phyloP scores from a whole-genome alignment of 1,284 basidiomycete genomes.

The Ceratobasidium sp. region DNA sequence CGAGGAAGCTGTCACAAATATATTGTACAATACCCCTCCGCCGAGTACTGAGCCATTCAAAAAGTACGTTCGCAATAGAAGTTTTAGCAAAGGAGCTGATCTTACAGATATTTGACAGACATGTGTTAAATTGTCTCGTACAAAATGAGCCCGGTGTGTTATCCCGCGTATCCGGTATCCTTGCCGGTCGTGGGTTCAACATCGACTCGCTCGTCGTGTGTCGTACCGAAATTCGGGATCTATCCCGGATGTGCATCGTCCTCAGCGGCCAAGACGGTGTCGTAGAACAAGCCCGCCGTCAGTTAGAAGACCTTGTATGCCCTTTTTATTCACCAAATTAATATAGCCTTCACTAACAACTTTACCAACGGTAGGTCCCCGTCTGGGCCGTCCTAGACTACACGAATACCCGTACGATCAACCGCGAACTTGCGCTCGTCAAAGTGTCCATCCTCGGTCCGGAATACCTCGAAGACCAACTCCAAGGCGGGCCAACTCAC shows the following conservation, averaged over 20 bases:
- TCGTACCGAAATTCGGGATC: slow-evolving; percentile 96
- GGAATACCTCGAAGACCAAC: slow-evolving; percentile 94
- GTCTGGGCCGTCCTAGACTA: slow-evolving; percentile 99
- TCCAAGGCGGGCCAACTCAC: slow-evolving; percentile 84
- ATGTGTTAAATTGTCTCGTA: slow-evolving; percentile 97
- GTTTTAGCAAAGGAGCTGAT: background rate
- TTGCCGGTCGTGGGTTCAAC: slow-evolving; percentile 98
- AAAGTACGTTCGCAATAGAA: slow-evolving; percentile 69
- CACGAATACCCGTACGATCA: slow-evolving; percentile 89
- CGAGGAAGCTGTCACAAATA: slow-evolving; percentile 95
- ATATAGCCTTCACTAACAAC: background rate
- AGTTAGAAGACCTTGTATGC: slow-evolving; percentile 92
- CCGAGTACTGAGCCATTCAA: slow-evolving; percentile 94
- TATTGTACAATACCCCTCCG: slow-evolving; percentile 95
- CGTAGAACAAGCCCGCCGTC: slow-evolving; percentile 94
- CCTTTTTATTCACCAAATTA: slow-evolving; percentile 4
- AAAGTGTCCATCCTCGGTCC: slow-evolving; percentile 97
- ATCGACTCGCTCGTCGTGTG: slow-evolving; percentile 99
- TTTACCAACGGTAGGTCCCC: slow-evolving; percentile 74
- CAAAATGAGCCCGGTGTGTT: slow-evolving; percentile 99
- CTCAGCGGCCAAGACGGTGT: slow-evolving; percentile 97
- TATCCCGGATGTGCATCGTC: slow-evolving; percentile 98
- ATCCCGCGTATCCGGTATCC: slow-evolving; percentile 96
- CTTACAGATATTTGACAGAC: slow-evolving; percentile 64
- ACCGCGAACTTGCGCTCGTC: slow-evolving; percentile 88